A percentile compares a stretch with the other conserved stretches of the same genome.
Conservation (phyloP, 2,329 filamentous ascomycete species). For the Aspergillus candidus region DNA sequence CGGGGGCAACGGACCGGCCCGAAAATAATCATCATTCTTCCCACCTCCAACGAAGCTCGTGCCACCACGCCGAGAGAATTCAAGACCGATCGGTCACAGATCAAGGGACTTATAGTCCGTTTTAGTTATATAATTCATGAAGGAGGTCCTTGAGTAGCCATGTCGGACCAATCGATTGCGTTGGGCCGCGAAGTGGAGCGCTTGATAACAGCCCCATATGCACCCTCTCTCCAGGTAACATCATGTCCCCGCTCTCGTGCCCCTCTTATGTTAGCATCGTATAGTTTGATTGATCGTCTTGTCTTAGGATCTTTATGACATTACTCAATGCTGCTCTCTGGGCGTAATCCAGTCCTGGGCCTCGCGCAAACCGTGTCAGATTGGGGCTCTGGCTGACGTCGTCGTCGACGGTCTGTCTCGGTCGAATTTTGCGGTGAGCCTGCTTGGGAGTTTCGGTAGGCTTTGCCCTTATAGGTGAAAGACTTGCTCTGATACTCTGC, state of each 20-base stretch:
- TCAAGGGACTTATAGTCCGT: background rate
- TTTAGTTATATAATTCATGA: background rate
- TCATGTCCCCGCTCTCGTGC: background rate
- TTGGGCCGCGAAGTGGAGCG: constrained; percentile 42
- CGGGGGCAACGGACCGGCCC: constrained; percentile 14
- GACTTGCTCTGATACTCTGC: constrained; percentile 8
- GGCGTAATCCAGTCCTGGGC: constrained; percentile 42
- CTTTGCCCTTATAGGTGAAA: background rate
- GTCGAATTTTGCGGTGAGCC: constrained; percentile 46
- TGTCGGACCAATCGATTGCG: constrained; percentile 18
- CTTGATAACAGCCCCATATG: constrained; percentile 45
- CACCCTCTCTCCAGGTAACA: constrained; percentile 46
- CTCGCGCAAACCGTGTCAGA: constrained; percentile 44
- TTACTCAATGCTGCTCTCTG: constrained; percentile 24
- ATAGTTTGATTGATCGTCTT: constrained; percentile 7
- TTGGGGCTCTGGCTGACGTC: constrained; percentile 40
- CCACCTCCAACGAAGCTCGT: background rate
- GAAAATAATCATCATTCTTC: constrained; percentile 7
- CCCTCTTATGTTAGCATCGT: background rate
- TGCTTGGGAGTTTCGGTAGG: constrained; percentile 47
- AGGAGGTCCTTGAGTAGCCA: constrained; percentile 7
- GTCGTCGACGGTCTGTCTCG: constrained; percentile 47
- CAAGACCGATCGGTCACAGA: background rate
- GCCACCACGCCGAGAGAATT: too few species aligned
- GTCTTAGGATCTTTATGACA: constrained; percentile 26